Evolutionary conservation across 768 basidiomycete species (phyloP).

Genomic region (Trametes elegans): DNA sequence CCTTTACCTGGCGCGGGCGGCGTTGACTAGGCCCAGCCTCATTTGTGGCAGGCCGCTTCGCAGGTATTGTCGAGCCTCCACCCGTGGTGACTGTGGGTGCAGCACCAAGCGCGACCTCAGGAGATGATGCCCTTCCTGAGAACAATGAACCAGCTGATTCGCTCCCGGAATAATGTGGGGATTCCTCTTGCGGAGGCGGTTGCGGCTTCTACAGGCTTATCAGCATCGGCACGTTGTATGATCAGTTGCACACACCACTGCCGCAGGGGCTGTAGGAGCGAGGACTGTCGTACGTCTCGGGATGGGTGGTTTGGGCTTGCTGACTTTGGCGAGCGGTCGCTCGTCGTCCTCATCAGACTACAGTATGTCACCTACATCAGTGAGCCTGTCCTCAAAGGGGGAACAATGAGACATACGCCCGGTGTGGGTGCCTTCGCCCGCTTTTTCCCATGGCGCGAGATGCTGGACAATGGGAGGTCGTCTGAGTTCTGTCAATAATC

Average conservation of each 20-base stretch:
- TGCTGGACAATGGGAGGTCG: not conserved
- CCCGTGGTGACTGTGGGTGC: not conserved
- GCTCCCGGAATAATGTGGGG: not conserved
- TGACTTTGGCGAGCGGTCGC: not conserved
- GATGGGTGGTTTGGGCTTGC: not conserved
- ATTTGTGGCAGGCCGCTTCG: conserved; percentile 8
- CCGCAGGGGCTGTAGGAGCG: not conserved
- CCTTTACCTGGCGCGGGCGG: conserved; percentile 12
- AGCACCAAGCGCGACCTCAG: conserved; percentile 9
- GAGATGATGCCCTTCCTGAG: conserved; percentile 16
- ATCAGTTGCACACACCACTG: not conserved
- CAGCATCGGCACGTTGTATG: not conserved
- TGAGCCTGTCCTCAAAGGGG: too few relatives aligned
- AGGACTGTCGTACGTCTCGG: not conserved
- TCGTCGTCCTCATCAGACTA: conserved; percentile 3
- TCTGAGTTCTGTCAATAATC: not conserved
- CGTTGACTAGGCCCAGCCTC: not conserved
- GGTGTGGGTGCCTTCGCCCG: not conserved
- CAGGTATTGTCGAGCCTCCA: not conserved
- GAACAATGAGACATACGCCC: not conserved
- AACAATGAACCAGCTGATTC: conserved; percentile 19
- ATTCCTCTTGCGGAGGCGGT: not conserved
- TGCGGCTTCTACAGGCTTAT: not conserved
- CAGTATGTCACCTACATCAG: not conserved
- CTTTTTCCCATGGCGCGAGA: conserved; percentile 2